phyloP scores from a whole-genome alignment of 306 rosid species.

The Cucumis cinereus region DNA sequence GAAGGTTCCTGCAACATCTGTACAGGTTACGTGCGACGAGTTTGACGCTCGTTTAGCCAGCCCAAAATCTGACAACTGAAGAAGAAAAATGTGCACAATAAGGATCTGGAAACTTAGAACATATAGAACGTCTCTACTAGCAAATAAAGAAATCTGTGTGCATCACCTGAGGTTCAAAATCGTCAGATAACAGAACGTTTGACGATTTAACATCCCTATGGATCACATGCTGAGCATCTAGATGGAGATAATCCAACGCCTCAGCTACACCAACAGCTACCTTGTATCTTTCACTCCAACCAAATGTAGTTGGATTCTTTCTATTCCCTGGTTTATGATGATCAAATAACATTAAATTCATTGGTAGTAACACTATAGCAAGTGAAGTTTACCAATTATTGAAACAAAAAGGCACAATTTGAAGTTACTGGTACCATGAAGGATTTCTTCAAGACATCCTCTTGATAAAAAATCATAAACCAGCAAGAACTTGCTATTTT shows the following conservation, averaged over 20 bases:
- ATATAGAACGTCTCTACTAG: neutral
- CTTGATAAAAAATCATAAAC: constrained; percentile 84
- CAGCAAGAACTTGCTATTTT: constrained; percentile 65
- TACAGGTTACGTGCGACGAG: constrained; percentile 70
- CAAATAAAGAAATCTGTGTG: neutral
- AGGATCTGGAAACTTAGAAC: constrained; percentile 2
- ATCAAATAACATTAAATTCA: constrained; percentile 1
- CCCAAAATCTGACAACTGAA: constrained; percentile 96
- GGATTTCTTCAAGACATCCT: constrained; percentile 98
- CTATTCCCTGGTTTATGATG: constrained; percentile 32
- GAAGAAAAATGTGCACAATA: constrained; percentile 6
- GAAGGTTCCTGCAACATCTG: constrained; percentile 93
- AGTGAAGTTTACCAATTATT: neutral
- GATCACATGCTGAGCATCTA: constrained; percentile 51
- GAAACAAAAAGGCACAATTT: neutral
- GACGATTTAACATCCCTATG: constrained; percentile 93
- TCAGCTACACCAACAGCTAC: constrained; percentile 86
- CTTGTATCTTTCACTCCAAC: constrained; percentile 83
- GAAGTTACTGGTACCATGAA: constrained; percentile 45
- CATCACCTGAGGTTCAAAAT: constrained; percentile 86
- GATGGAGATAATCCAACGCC: constrained; percentile 80
- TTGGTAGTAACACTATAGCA: neutral
- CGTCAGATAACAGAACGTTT: constrained; percentile 65
- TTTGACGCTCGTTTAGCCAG: constrained; percentile 81
- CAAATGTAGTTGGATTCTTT: constrained; percentile 48